phyloP scores from a whole-genome alignment of 805 yeast species.

The Kodamaea laetipori region DNA sequence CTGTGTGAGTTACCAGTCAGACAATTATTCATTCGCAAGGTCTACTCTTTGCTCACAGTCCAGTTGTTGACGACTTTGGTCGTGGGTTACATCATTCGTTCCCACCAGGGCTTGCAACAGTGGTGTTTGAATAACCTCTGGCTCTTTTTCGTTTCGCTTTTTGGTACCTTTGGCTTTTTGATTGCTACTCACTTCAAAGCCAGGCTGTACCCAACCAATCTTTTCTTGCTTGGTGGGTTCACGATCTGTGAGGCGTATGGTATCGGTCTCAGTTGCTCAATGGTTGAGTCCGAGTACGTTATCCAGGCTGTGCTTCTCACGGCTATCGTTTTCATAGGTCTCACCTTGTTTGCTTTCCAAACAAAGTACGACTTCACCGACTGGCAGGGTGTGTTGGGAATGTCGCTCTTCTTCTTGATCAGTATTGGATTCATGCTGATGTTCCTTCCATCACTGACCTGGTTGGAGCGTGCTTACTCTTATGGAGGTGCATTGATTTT shows the following conservation, averaged over 20 bases:
- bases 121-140: slow-evolving; percentile 64
- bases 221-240: slow-evolving; percentile 61
- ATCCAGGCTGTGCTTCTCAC: slow-evolving; percentile 74
- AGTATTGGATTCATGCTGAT: slow-evolving; percentile 71
- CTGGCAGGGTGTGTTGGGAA: slow-evolving; percentile 59
- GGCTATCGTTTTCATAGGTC: slow-evolving; percentile 68
- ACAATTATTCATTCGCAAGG: slow-evolving; percentile 75
- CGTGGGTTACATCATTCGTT: slow-evolving; percentile 53
- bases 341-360: slow-evolving; percentile 75
- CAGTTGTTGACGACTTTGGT: slow-evolving; percentile 67
- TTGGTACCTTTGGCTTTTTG: slow-evolving; percentile 65
- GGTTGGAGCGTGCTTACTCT: slow-evolving; percentile 67
- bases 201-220: slow-evolving; percentile 66
- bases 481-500: slow-evolving; percentile 75
- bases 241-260: slow-evolving; percentile 75
- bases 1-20: slow-evolving; percentile 77
- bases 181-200: slow-evolving; percentile 65
- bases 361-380: slow-evolving; percentile 72
- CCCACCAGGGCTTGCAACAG: slow-evolving; percentile 43
- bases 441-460: slow-evolving; percentile 58
- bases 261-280: slow-evolving; percentile 65
- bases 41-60: slow-evolving; percentile 65
- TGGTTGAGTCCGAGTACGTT: slow-evolving; percentile 63
- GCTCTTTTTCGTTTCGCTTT: slow-evolving; percentile 55
- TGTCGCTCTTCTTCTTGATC: slow-evolving; percentile 65